These are phyloP conservation scores for Trichaptum fuscoviolaceum DNA, from an alignment of 768 basidiomycete species.

Conservation along the genomic window DNA sequence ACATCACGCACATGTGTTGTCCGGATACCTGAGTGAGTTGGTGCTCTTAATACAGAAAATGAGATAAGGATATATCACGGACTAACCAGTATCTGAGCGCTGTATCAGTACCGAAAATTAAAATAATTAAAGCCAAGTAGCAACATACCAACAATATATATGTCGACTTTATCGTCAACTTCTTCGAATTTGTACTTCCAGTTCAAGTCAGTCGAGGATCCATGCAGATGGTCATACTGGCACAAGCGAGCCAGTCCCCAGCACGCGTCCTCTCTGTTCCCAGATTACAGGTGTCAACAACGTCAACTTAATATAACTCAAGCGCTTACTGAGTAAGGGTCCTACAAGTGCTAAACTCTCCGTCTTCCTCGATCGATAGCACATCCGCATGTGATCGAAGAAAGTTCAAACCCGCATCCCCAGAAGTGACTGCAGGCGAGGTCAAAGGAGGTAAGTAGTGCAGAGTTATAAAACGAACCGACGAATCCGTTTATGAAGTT, in stretches of 20 bases:
- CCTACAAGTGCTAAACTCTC: constrained; percentile 19
- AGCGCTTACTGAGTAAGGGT: constrained; percentile 9
- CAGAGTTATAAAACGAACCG: constrained; percentile 9
- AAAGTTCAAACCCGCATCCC: constrained; percentile 17
- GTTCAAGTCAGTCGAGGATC: constrained; percentile 10
- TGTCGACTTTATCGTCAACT: constrained; percentile 30
- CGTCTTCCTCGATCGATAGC: constrained; percentile 26
- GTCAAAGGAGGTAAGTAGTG: background rate
- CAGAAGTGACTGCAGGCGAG: constrained; percentile 12
- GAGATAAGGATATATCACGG: background rate
- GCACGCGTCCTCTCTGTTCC: constrained; percentile 18
- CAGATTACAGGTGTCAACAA: background rate
- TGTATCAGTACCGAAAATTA: background rate
- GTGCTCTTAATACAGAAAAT: background rate
- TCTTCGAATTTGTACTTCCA: constrained; percentile 27
- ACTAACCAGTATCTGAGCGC: constrained; percentile 12
- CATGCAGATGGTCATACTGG: constrained; percentile 9
- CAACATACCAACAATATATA: constrained; percentile 36
- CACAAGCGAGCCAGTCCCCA: constrained; percentile 20
- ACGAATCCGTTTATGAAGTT: constrained; percentile 22
- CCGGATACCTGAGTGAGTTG: constrained; percentile 16
- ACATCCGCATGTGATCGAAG: constrained; percentile 25
- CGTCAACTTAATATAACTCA: background rate
- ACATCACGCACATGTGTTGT: constrained; percentile 16
- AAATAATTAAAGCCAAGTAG: too few relatives aligned